phyloP scores from a whole-genome alignment of 2,329 filamentous ascomycete species.

The Magnaporthiopsis poae region DNA sequence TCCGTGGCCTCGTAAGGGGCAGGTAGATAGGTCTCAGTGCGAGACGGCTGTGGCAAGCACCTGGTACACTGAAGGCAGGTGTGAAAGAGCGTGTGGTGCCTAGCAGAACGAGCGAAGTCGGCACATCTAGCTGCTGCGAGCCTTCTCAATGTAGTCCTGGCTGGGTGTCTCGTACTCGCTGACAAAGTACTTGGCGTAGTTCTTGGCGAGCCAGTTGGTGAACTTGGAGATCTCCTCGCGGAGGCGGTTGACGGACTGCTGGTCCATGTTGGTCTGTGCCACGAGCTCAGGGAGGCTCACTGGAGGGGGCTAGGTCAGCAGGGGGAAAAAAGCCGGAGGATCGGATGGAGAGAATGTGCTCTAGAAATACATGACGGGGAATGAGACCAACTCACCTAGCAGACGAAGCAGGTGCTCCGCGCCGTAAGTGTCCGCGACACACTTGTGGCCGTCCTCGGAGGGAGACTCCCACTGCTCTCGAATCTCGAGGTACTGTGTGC shows the following conservation, averaged over 20 bases:
- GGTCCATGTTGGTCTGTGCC: constrained; percentile 96
- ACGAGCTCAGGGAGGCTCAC: constrained; percentile 87
- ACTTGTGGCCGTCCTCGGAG: constrained; percentile 55
- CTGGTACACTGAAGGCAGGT: too few species aligned
- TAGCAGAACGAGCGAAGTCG: constrained; percentile 1
- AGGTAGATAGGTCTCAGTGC: not conserved
- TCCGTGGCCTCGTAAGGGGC: not conserved
- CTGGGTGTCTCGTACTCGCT: constrained; percentile 64
- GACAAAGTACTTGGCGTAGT: constrained; percentile 68
- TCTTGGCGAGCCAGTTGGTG: constrained; percentile 71
- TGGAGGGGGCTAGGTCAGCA: constrained; percentile 25
- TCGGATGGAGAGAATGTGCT: not conserved
- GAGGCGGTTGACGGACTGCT: constrained; percentile 76
- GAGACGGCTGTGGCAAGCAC: not conserved
- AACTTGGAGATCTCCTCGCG: constrained; percentile 83
- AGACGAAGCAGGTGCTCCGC: constrained; percentile 84
- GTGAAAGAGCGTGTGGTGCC: not conserved
- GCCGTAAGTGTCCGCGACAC: constrained; percentile 74
- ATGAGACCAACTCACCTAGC: constrained; percentile 55
- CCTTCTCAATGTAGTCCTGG: constrained; percentile 62
- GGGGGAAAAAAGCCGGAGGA: not conserved
- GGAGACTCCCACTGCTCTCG: constrained; percentile 58
- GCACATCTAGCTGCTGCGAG: constrained; percentile 32
- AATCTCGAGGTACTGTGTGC: constrained; percentile 73
- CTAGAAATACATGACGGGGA: not conserved